phyloP scores from a whole-genome alignment of 164 flowering plant species.

The Cinnamomum micranthum region DNA sequence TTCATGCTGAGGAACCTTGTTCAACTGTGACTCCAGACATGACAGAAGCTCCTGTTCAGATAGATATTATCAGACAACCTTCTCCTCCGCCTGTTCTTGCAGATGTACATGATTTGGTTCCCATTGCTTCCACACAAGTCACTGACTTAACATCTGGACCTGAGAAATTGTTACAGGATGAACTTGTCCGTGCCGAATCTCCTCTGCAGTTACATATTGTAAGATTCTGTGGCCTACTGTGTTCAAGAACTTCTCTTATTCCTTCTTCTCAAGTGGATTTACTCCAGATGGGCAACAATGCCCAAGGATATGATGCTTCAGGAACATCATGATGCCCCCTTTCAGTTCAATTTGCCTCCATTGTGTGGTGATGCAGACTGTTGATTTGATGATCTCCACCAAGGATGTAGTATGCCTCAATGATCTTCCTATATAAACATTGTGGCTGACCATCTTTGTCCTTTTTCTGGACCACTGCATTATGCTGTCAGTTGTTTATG shows the following conservation, averaged over 20 bases:
- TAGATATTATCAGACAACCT: conserved; percentile 68
- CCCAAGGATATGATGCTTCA: not conserved
- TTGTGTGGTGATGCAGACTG: not conserved
- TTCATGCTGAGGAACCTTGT: conserved; percentile 39
- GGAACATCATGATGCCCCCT: not conserved
- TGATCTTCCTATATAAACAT: no score
- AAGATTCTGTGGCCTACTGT: conserved; percentile 28
- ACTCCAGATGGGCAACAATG: not conserved
- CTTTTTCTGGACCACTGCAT: no score
- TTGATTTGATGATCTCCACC: no score
- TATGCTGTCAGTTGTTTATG: no score
- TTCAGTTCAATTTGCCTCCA: not conserved
- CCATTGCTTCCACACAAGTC: conserved; percentile 39
- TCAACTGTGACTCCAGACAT: conserved; percentile 62
- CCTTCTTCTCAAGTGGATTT: not conserved
- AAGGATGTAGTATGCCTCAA: no score
- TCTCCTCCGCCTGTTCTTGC: conserved; percentile 95
- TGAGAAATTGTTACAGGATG: conserved; percentile 42
- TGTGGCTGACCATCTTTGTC: no score
- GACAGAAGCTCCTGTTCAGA: conserved; percentile 33
- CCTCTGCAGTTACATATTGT: conserved; percentile 85
- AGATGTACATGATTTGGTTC: conserved; percentile 81
- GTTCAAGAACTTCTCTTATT: not conserved
- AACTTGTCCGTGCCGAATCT: conserved; percentile 47
- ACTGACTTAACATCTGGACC: conserved; percentile 32